These are phyloP conservation scores for Pichia sp. DNA, from an alignment of 1,139 yeast genomes.

Conservation along the genomic window DNA sequence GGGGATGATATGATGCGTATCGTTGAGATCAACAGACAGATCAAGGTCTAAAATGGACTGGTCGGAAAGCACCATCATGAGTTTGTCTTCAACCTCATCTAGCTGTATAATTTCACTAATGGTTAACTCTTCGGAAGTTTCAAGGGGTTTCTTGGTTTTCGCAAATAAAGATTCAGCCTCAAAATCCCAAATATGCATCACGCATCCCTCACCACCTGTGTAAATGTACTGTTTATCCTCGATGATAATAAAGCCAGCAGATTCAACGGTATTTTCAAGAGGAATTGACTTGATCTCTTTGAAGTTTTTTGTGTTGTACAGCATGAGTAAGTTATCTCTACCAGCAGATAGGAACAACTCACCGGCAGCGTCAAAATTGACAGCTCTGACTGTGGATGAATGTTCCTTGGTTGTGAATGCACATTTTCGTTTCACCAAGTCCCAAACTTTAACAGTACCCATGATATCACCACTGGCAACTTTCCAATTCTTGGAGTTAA, in stretches of 20 bases:
- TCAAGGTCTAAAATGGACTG: conserved; percentile 66
- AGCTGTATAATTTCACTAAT: conserved; percentile 47
- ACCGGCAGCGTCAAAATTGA: conserved; percentile 55
- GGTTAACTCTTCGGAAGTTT: conserved; percentile 62
- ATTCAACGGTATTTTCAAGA: conserved; percentile 71
- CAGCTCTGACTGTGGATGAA: conserved; percentile 78
- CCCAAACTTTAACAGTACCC: conserved; percentile 88
- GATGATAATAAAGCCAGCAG: conserved; percentile 55
- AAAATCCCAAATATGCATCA: conserved; percentile 55
- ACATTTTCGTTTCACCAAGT: conserved; percentile 72
- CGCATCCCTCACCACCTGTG: conserved; percentile 79
- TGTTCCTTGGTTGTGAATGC: conserved; percentile 63
- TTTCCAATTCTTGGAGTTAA: conserved; percentile 66
- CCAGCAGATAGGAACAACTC: conserved; percentile 71
- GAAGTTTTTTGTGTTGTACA: conserved; percentile 42
- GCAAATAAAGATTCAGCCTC: conserved; percentile 34
- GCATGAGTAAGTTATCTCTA: conserved; percentile 71
- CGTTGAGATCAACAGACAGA: conserved; percentile 25
- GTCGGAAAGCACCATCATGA: conserved; percentile 60
- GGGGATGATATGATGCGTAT: conserved; percentile 30
- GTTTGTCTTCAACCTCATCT: conserved; percentile 20
- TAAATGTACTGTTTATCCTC: conserved; percentile 37
- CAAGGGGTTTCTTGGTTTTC: conserved; percentile 41
- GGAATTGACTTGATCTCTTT: conserved; percentile 64
- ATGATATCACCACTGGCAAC: conserved; percentile 83